Percentiles rank a stretch among this genome's conserved stretches.
These are phyloP conservation scores for Pinus albicaulis DNA, from an alignment of 75 land plant species.

Conservation along the genomic window DNA sequence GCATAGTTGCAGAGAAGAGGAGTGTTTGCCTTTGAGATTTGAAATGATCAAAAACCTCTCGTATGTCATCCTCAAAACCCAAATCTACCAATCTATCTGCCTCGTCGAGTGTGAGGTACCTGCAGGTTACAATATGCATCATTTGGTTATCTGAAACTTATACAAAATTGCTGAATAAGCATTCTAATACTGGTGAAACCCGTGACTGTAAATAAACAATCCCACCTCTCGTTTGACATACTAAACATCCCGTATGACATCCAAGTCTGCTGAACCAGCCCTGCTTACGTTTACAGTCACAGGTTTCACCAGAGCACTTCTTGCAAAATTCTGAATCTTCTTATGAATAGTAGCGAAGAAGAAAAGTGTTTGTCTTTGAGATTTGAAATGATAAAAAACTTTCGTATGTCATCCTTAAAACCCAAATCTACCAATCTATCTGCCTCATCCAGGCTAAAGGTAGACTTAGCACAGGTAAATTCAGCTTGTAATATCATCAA, in stretches of 20 bases:
- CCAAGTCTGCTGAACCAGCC: no score
- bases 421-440: slow-evolving; percentile 34
- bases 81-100: slow-evolving; percentile 85
- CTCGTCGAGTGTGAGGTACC: slow-evolving; percentile 85
- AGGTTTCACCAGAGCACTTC: no score
- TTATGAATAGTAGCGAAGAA: slow-evolving; percentile 42
- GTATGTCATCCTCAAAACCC: slow-evolving; percentile 91
- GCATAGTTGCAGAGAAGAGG: slow-evolving; percentile 93
- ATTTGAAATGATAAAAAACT: slow-evolving; percentile 39
- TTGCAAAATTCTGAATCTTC: slow-evolving; percentile 19
- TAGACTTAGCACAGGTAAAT: not conserved
- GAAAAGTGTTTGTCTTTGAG: slow-evolving; percentile 31
- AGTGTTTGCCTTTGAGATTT: slow-evolving; percentile 87
- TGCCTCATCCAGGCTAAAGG: slow-evolving; percentile 32
- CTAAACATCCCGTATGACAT: slow-evolving; percentile 45
- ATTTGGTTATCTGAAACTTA: no score
- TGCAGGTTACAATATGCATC: not conserved
- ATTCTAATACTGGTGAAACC: no score
- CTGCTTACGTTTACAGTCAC: no score
- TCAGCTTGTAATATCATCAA: not conserved
- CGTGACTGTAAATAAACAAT: no score
- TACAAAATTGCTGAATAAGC: no score
- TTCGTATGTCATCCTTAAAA: slow-evolving; percentile 36
- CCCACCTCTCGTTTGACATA: slow-evolving; percentile 37
- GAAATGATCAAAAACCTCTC: slow-evolving; percentile 91